These are phyloP conservation scores for Mikania micrantha DNA, from an alignment of 129 eudicot genomes.

Conservation along the genomic window DNA sequence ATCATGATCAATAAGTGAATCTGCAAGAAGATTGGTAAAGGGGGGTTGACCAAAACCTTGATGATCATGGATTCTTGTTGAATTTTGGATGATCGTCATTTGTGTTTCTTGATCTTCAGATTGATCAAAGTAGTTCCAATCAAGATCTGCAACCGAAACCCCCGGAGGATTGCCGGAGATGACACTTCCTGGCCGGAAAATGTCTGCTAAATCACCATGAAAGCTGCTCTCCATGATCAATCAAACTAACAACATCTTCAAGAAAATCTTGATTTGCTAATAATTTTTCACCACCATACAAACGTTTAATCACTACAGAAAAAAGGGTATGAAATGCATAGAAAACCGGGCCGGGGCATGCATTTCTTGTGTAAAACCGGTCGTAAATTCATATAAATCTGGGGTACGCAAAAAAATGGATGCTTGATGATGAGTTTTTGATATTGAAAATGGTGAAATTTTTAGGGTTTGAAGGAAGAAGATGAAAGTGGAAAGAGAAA, in stretches of 20 bases:
- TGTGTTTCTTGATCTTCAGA: constrained; percentile 26
- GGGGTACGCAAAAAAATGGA: constrained; percentile 25
- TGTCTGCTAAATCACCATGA: constrained; percentile 85
- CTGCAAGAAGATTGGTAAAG: constrained; percentile 35
- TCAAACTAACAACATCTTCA: too few relatives aligned
- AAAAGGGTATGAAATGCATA: too few relatives aligned
- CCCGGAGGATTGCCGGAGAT: constrained; percentile 17
- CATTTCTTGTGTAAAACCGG: too few relatives aligned
- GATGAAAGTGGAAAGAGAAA: constrained; percentile 32
- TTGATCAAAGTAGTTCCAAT: constrained; percentile 32
- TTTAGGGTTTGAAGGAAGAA: constrained; percentile 36
- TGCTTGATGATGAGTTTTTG: too few relatives aligned
- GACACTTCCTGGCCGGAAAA: constrained; percentile 56
- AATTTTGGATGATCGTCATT: constrained; percentile 28
- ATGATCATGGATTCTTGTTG: constrained; percentile 9
- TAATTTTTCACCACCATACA: constrained; percentile 18
- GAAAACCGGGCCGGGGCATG: too few relatives aligned
- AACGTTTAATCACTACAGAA: too few relatives aligned
- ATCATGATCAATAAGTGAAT: constrained; percentile 50
- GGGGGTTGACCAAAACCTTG: constrained; percentile 64
- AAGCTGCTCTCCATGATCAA: constrained; percentile 65
- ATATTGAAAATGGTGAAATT: constrained; percentile 25
- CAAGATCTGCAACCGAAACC: too few relatives aligned
- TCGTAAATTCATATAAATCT: too few relatives aligned
- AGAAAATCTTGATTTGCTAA: constrained; percentile 10